phyloP scores from a whole-genome alignment of 164 flowering plant species.

The Euptelea pleiosperma region DNA sequence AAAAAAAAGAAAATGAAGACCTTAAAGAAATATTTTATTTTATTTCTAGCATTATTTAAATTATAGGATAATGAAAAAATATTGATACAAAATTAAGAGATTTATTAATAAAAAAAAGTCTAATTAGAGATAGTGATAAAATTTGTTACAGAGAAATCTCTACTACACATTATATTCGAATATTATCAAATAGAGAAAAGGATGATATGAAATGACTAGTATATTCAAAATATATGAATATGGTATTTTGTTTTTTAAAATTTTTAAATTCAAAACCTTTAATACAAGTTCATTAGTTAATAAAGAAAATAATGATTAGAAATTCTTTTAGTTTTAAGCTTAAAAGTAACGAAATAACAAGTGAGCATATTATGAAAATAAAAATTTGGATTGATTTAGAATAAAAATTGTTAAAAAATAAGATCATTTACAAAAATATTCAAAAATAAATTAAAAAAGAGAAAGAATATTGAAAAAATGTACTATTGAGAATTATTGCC shows the following conservation, averaged over 20 bases:
- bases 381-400: constrained; percentile 18
- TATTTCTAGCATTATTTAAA: neutral
- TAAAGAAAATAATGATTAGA: constrained; percentile 13
- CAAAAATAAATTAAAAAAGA: constrained; percentile 21
- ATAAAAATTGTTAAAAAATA: constrained; percentile 9
- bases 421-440: constrained; percentile 14
- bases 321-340: constrained; percentile 19
- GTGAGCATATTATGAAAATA: constrained; percentile 18
- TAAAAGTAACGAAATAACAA: constrained; percentile 18
- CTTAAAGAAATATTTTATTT: too few relatives aligned
- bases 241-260: constrained; percentile 17
- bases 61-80: neutral
- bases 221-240: constrained; percentile 12
- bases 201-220: constrained; percentile 19
- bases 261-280: constrained; percentile 10
- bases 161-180: neutral
- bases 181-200: constrained; percentile 2
- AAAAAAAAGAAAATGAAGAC: too few relatives aligned
- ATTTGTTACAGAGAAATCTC: neutral
- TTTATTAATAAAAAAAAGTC: constrained; percentile 11
- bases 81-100: constrained; percentile 7
- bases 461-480: constrained; percentile 15
- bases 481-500: constrained; percentile 9
- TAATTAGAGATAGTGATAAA: constrained; percentile 6
- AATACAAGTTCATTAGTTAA: constrained; percentile 2